phyloP scores from a whole-genome alignment of 2,329 filamentous ascomycete species.

The Lecanicillium sp. region DNA sequence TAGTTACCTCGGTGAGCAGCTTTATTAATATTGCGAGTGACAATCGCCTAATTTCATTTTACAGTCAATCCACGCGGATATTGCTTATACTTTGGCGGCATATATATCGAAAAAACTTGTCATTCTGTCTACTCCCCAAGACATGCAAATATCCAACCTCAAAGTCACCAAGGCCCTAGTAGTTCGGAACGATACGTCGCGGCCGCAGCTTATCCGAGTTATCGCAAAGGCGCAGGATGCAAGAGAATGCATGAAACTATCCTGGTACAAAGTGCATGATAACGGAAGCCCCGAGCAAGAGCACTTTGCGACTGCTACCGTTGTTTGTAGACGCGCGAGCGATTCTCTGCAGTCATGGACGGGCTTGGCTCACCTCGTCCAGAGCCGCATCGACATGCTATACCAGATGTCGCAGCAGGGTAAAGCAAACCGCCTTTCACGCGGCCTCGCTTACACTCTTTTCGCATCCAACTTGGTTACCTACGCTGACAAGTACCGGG shows the following conservation, averaged over 20 bases:
- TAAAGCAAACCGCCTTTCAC: slow-evolving; percentile 19
- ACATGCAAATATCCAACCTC: slow-evolving; percentile 60
- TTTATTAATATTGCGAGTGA: not conserved
- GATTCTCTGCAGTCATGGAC: slow-evolving; percentile 51
- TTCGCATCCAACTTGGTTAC: slow-evolving; percentile 49
- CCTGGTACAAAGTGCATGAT: slow-evolving; percentile 16
- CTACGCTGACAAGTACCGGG: slow-evolving; percentile 47
- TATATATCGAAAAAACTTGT: slow-evolving; percentile 60
- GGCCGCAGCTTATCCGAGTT: slow-evolving; percentile 28
- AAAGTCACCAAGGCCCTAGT: slow-evolving; percentile 53
- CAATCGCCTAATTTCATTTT: not conserved
- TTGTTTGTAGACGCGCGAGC: slow-evolving; percentile 43
- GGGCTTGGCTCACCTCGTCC: slow-evolving; percentile 58
- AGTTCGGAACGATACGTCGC: slow-evolving; percentile 21
- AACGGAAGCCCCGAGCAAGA: slow-evolving; percentile 11
- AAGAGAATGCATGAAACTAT: slow-evolving; percentile 43
- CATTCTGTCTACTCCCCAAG: slow-evolving; percentile 49
- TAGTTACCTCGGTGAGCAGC: slow-evolving; percentile 38
- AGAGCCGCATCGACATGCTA: slow-evolving; percentile 53
- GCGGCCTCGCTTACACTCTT: slow-evolving; percentile 55
- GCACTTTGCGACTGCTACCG: slow-evolving; percentile 15
- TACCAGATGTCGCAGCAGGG: slow-evolving; percentile 24
- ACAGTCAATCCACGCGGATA: slow-evolving; percentile 45
- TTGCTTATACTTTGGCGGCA: slow-evolving; percentile 56
- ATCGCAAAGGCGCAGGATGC: slow-evolving; percentile 31